Evolutionary conservation across 805 yeast species (phyloP).

Genomic region (Pichia cabralensis): DNA sequence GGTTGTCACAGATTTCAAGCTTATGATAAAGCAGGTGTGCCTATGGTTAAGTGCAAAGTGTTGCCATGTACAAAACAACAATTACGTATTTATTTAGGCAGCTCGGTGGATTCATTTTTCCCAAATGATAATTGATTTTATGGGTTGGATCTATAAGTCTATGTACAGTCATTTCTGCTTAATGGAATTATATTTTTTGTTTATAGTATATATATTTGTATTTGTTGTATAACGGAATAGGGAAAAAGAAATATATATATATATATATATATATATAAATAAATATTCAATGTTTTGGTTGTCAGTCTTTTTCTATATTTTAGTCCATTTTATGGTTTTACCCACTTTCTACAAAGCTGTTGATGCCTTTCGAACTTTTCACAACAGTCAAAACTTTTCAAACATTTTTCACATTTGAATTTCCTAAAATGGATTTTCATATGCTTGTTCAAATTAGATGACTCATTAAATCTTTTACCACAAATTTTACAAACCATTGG

Average conservation of each 20-base stretch:
- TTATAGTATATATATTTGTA: too few species aligned
- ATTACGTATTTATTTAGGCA: conserved; percentile 59
- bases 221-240: too few species aligned
- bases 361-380: conserved; percentile 33
- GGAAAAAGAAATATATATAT: too few species aligned
- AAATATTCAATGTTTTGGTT: too few species aligned
- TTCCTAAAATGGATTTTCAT: conserved; percentile 61
- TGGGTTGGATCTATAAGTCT: too few species aligned
- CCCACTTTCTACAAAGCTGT: conserved; percentile 37
- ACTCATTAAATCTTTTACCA: conserved; percentile 76
- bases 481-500: conserved; percentile 78
- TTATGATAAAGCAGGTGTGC: conserved; percentile 46
- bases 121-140: too few species aligned
- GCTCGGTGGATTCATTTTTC: conserved; percentile 47
- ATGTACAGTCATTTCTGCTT: too few species aligned
- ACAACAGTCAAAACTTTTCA: conserved; percentile 39
- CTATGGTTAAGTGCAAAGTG: conserved; percentile 56
- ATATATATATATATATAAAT: too few species aligned
- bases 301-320: conserved; percentile 27
- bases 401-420: conserved; percentile 42
- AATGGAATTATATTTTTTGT: too few species aligned
- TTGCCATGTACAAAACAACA: conserved; percentile 69
- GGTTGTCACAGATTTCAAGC: conserved; percentile 90
- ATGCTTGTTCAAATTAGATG: conserved; percentile 83
- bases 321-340: conserved; percentile 68